A percentile compares a stretch with the other conserved stretches of the same genome.
phyloP scores from a whole-genome alignment of 2,329 filamentous ascomycete species.

The Ophiocordyceps unilateralis region DNA sequence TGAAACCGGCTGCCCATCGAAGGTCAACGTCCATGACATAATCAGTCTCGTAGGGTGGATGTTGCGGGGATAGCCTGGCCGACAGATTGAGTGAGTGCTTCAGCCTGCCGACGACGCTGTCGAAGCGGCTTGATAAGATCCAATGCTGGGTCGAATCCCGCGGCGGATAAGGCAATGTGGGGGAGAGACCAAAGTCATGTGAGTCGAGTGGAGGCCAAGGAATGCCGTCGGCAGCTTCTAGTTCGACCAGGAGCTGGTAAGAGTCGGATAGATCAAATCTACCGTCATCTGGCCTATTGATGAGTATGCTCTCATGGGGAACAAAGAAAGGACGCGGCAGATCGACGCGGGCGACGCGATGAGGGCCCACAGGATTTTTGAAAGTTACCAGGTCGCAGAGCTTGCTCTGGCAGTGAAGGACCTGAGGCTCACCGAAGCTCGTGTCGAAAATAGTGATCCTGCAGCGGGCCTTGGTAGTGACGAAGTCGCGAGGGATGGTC shows the following conservation, averaged over 20 bases:
- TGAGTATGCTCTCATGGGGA: slow-evolving; percentile 31
- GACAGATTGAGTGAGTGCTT: slow-evolving; percentile 17
- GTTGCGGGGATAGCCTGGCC: slow-evolving; percentile 8
- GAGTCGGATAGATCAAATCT: slow-evolving; percentile 29
- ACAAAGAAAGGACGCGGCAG: slow-evolving; percentile 32
- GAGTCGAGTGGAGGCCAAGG: slow-evolving; percentile 34
- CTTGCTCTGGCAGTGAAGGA: slow-evolving; percentile 36
- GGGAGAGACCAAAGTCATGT: slow-evolving; percentile 14
- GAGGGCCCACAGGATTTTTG: slow-evolving; percentile 27
- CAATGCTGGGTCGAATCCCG: slow-evolving; percentile 13
- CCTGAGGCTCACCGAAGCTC: slow-evolving; percentile 17
- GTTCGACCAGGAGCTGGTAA: slow-evolving; percentile 33
- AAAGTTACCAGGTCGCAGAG: slow-evolving; percentile 33
- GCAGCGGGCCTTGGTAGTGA: slow-evolving; percentile 18
- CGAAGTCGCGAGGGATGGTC: slow-evolving; percentile 12
- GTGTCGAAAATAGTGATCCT: slow-evolving; percentile 20
- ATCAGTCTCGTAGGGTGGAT: slow-evolving; percentile 17
- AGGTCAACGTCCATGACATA: slow-evolving; percentile 32
- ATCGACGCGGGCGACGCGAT: slow-evolving; percentile 29
- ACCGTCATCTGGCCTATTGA: slow-evolving; percentile 28
- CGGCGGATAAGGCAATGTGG: slow-evolving; percentile 5
- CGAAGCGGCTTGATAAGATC: slow-evolving; percentile 23
- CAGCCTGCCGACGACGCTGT: slow-evolving; percentile 23
- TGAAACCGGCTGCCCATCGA: slow-evolving; percentile 25
- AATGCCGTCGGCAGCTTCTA: slow-evolving; percentile 30